Conservation (phyloP, 192 early-diverging fungal species). For the Podila epigama region DNA sequence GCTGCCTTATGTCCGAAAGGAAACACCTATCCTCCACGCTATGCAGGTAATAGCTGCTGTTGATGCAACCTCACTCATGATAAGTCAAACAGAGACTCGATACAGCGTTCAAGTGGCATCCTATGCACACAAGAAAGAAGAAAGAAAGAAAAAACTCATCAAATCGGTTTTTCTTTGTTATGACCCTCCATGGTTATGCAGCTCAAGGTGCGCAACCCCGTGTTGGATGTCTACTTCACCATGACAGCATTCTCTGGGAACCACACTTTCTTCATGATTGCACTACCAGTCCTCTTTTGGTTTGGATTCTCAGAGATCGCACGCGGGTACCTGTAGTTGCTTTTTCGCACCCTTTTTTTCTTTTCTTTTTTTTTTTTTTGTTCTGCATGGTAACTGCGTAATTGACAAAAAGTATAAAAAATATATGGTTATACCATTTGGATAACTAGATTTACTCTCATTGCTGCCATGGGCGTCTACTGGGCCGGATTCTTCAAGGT, state of each 20-base stretch:
- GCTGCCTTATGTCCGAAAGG: slow-evolving; percentile 53
- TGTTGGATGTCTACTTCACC: slow-evolving; percentile 71
- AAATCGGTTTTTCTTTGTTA: too few relatives aligned
- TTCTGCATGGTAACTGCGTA: background rate
- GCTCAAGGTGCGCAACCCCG: slow-evolving; percentile 54
- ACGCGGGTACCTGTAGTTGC: slow-evolving; percentile 48
- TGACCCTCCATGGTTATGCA: background rate
- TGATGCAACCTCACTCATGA: too few relatives aligned
- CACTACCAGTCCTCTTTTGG: slow-evolving; percentile 82
- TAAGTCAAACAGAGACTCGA: too few relatives aligned
- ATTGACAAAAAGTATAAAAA: background rate
- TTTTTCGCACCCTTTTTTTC: background rate
- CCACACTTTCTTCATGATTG: slow-evolving; percentile 87
- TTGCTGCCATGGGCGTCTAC: slow-evolving; percentile 63
- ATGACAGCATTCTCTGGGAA: slow-evolving; percentile 83
- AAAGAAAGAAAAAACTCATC: too few relatives aligned
- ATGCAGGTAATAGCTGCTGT: slow-evolving; percentile 58
- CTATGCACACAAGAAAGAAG: too few relatives aligned
- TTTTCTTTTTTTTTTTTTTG: background rate
- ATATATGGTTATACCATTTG: background rate
- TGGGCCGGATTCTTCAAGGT: slow-evolving; percentile 70
- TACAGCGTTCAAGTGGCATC: too few relatives aligned
- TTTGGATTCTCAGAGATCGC: slow-evolving; percentile 75
- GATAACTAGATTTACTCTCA: slow-evolving; percentile 35
- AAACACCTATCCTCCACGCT: slow-evolving; percentile 54